phyloP scores from a whole-genome alignment of 1,284 basidiomycete genomes.

The Heliocybe sulcata region DNA sequence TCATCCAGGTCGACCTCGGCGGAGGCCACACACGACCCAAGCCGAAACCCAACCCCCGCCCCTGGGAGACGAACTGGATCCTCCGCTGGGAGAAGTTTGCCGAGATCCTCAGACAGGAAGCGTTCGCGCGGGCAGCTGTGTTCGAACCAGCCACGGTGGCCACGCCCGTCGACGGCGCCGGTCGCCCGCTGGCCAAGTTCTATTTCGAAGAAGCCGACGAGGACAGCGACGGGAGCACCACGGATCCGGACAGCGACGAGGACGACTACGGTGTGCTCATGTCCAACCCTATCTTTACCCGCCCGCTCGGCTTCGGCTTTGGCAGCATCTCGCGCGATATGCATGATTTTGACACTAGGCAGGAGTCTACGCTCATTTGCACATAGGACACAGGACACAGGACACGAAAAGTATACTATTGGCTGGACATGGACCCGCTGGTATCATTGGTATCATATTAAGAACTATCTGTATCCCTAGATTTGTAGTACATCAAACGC shows the following conservation, averaged over 20 bases:
- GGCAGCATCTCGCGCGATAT: background rate
- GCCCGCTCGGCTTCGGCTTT: background rate
- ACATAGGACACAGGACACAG: too few relatives aligned
- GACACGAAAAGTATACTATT: background rate
- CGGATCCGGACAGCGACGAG: constrained; percentile 13
- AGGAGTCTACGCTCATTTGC: background rate
- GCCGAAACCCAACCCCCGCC: constrained; percentile 5
- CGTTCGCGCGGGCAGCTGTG: background rate
- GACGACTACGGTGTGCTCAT: constrained; percentile 14
- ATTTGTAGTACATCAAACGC: background rate
- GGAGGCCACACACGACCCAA: background rate
- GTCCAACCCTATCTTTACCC: constrained; percentile 10
- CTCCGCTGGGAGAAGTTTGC: constrained; percentile 22
- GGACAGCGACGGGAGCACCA: constrained; percentile 8
- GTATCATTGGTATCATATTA: background rate
- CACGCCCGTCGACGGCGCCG: constrained; percentile 2
- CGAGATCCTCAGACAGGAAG: background rate
- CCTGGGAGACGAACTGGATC: constrained; percentile 28
- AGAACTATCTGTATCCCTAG: background rate
- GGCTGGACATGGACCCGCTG: background rate
- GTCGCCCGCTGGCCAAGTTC: constrained; percentile 3
- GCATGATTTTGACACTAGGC: background rate
- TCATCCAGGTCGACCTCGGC: background rate
- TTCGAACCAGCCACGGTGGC: constrained; percentile 7
- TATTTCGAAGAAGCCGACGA: constrained; percentile 8